A percentile compares a stretch with the other conserved stretches of the same genome.
phyloP scores from a whole-genome alignment of 2,329 filamentous ascomycete species.

The Ophiostoma quercus region DNA sequence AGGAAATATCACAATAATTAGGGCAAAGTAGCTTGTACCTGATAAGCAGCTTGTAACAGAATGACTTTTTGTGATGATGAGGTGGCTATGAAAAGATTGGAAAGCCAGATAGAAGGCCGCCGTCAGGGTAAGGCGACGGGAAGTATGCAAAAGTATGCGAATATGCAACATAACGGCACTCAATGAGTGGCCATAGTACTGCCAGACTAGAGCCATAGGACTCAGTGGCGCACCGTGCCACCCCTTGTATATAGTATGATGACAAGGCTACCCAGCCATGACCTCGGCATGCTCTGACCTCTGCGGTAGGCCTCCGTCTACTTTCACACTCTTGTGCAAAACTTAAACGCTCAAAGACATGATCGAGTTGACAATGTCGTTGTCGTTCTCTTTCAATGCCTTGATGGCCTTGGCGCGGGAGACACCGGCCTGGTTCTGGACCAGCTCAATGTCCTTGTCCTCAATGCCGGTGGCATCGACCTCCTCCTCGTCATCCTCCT shows the following conservation, averaged over 20 bases:
- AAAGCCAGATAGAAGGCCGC: background rate
- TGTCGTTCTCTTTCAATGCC: slow-evolving; percentile 97
- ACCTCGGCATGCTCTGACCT: background rate
- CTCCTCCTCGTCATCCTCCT: slow-evolving; percentile 86
- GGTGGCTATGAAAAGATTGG: slow-evolving; percentile 10
- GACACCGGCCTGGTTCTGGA: slow-evolving; percentile 96
- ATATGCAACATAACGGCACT: background rate
- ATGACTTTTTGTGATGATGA: slow-evolving; percentile 11
- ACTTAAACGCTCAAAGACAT: slow-evolving; percentile 86
- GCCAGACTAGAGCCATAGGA: background rate
- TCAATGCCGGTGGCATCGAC: slow-evolving; percentile 91
- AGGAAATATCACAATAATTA: background rate
- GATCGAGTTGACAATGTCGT: slow-evolving; percentile 99
- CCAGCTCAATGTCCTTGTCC: slow-evolving; percentile 98
- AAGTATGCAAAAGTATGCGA: background rate
- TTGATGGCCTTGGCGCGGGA: slow-evolving; percentile 98
- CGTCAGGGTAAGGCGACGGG: background rate
- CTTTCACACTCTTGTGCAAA: background rate
- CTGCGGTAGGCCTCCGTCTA: background rate
- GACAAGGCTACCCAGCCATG: background rate
- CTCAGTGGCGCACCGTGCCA: background rate
- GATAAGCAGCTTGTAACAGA: slow-evolving; percentile 10
- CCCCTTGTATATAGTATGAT: background rate
- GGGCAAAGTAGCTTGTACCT: background rate
- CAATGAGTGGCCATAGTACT: background rate